Base-by-base conservation (phyloP, 257 asterid species). In the Scutellaria barbata region DNA sequence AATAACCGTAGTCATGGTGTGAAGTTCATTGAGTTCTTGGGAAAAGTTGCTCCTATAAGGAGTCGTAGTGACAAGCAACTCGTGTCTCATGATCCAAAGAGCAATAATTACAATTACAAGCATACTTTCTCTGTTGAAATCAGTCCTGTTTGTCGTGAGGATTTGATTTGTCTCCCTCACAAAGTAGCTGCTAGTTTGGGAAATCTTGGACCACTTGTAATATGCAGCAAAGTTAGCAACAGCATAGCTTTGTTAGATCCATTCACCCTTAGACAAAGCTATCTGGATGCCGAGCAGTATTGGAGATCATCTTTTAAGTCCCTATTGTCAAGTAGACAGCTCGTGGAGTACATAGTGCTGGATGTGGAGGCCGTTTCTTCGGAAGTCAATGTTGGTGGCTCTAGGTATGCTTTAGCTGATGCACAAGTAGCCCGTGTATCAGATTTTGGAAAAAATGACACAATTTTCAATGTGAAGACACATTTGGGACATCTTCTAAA, bases 341-440 rank as follows among this genome's bases (percentile, higher is more conserved):
- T 86, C 4, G 82, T 86, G 46, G 89, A 86, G 43, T 86, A 84
- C 69, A 79, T 81, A 18, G 83, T 81, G 51, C 76, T 84, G 2
- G 85, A 81, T 8, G 48, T 86, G n/a, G 90, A 85, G 70, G 40
- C 59, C 22, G 52, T 68, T 62, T 76, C 80, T 20, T 60, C 78
- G 2, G 86, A 80, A 72, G 83, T 77, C 50, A 64, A 17, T 48
- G 46, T 69, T 55, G 80, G 88, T 62, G 89, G 90, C 1, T 51
- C 58, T 5, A 79, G 43, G 55, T 78, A 57, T 51, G 73, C 53
- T 40, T 63, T 84, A 50, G 88, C 88, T 20, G 88, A 82, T 7
- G 86, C 82, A 30, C 86, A 82, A 46, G 83, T 82, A 14, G 92
- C 89, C 41, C 89, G 86, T 14, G 80, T 84, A 10, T 80, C 89